Evolutionary conservation across 305 asterid genomes (phyloP).

Genomic region (Lippia alba): DNA sequence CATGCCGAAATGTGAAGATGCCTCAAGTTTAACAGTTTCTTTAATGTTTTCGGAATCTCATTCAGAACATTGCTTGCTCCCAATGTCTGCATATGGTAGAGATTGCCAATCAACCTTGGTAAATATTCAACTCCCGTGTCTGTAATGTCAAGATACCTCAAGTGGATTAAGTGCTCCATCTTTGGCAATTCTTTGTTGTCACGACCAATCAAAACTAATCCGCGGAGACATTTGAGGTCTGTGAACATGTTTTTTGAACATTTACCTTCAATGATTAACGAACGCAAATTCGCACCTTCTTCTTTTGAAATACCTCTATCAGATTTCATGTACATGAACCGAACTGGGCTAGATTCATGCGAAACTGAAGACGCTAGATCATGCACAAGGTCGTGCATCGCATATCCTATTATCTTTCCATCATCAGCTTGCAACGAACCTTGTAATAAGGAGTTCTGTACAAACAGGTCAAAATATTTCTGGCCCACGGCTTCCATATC

Average conservation of each 20-base stretch:
- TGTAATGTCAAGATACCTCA: slow-evolving; percentile 23
- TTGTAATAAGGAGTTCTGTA: slow-evolving; percentile 38
- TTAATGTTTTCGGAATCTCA: slow-evolving; percentile 8
- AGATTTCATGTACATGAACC: not conserved
- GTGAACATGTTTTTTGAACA: not conserved
- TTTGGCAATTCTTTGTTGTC: not conserved
- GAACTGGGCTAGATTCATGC: not conserved
- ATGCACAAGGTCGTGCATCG: slow-evolving; percentile 51
- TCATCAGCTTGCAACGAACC: not conserved
- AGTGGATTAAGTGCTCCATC: slow-evolving; percentile 29
- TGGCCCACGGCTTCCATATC: slow-evolving; percentile 35
- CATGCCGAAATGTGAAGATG: too few relatives aligned
- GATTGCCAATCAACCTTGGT: slow-evolving; percentile 9
- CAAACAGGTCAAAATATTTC: slow-evolving; percentile 22
- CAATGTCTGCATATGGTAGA: not conserved
- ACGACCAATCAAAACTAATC: not conserved
- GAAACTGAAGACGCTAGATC: slow-evolving; percentile 38
- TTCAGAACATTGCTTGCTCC: too few relatives aligned
- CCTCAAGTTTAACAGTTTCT: too few relatives aligned
- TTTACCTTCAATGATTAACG: not conserved
- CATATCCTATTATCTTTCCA: not conserved
- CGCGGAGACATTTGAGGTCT: slow-evolving; percentile 25
- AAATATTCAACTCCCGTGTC: not conserved
- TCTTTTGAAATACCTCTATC: not conserved
- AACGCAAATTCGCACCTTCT: slow-evolving; percentile 21